Evolutionary conservation across 352 stramenopile species (phyloP), one percentile per base, ranked within the genome.

Genomic region (Pythium coloratum): DNA sequence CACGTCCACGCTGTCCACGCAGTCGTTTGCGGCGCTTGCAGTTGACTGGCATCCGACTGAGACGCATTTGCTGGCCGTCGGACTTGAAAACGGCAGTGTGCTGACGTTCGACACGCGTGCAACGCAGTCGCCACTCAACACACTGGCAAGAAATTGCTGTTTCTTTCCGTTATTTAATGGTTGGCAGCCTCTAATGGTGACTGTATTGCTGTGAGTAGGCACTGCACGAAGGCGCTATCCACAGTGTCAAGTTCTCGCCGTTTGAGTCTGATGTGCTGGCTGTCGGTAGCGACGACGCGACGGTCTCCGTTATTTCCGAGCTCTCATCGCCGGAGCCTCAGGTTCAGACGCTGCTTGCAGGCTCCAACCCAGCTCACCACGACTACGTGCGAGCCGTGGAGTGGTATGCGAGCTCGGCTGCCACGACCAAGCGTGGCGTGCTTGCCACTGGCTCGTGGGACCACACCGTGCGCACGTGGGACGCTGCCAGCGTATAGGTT

Each of bases 301-400:
- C 66, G 24, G 75, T 86, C 12, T 82, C 75, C 24, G 61, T 91
- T 30, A 73, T 86, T 55, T 50, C 60, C 51, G 55, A 61, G 54
- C 59, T 38, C 68, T 59, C 58, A 50, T 65, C 55, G 2, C 34
- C 40, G 1, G 53, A 53, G 3, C 32, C 56, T 16, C 8, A 24
- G 8, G n/a, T 64, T 10, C 30, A 63, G 12, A 47, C 18, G 12
- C 50, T 59, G 18, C 13, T 55, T 53, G 46, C 78, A 14, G 56
- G 59, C 2, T 60, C 71, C 4, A 58, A 40, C 26, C 53, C 66
- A 18, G 65, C 73, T 9, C 86, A 95, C 51, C 36, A 28, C 16
- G 86, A 95, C 69, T 95, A 95, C 47, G 80, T 95, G 9, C 86
- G 84, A 26, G 83, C 78, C 1, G 55, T 95, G 8, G 83, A 77